Evolutionary conservation across 2,329 filamentous ascomycete species (phyloP), one percentile per base, ranked within the genome.

Genomic region (Hypomyces rosellus): DNA sequence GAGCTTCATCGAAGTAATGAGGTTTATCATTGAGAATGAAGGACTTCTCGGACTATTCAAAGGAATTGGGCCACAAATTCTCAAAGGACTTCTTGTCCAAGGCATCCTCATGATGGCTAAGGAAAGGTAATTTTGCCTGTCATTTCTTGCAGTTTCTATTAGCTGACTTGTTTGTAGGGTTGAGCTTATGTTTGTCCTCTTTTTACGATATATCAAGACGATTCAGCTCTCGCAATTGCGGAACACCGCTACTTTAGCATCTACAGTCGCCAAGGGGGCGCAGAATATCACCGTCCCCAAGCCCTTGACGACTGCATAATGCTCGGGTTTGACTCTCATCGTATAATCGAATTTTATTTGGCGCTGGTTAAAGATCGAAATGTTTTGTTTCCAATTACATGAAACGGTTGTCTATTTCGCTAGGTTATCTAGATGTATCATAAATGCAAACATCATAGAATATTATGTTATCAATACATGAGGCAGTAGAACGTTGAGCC

Each of bases 91-190:
- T 47, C 67, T 99, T 45, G 93, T 99, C 2, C 93, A 99, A 65
- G 93, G 93, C 45, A 82, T 99, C 50, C 75, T 99, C 37, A 99
- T 99, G 93, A 99, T 96, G 90, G 93, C 90, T 44, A 99, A 99
- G 73, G 93, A 99, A 72, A 81, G 90, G 88, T 90, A 76, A 58
- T 76, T 62, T 5, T 5, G 5, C 18, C 11, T 8, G 4, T 40
- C 3, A 18, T 3, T 12, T 11, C 13, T 43, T 20, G 34, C 20
- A 6, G 4, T 6, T n/a, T 39, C 16, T 34, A 52, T 60, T 61
- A 51, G 65, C 46, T 53, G 30, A 46, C 38, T 8, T 34, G 1
- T 5, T 6, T 13, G 18, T 52, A 89, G 88, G 59, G 88, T 97
- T 69, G 93, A 97, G 68, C 73, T 97, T 14, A 67, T 90, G 41